Base-by-base conservation (phyloP, 805 yeast species). In the Metschnikowia santaceciliae region DNA sequence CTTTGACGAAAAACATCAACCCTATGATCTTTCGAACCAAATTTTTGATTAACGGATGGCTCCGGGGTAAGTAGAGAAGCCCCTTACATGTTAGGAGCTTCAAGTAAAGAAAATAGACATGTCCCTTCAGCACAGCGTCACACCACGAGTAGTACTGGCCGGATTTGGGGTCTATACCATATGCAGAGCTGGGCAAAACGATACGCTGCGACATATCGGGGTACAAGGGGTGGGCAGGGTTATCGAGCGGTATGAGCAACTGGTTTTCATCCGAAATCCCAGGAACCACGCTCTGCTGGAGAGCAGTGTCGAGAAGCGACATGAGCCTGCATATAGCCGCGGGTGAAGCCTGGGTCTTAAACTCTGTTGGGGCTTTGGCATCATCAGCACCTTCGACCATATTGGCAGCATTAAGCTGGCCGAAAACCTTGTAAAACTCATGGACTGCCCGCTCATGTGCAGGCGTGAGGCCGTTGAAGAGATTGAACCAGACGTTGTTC, bases 61-160 rank as follows among this genome's bases (percentile, higher is more conserved):
- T 46, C 3, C 60, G 48, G 10, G 61, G 63, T 20, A 63, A 38
- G 30, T 53, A 50, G 13, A 64, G 48, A n/a, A 65, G 54, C 4
- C 64, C 67, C 2, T 47, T 58, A 6, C 61, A 52, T 20, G 66
- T 63, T 30, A 65, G 56, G 20, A 65, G 45, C 47, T 62, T 57
- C 48, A 64, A 50, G 52, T 62, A 64, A 13, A 65, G 52, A 26
- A 56, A 54, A 38, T 59, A 54, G 10, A 59, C 58, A 11, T 63
- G 61, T 52, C 62, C 56, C 47, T 53, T 58, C 42, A 62, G 62
- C 47, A 59, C 58, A 17, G 61, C 55, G 42, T 65, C 69, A 32
- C 58, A 62, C 62, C 65, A 62, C 38, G 68, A 63, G 51, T 59
- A 61, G 49, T 49, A 53, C 6, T 23, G 42, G n/a, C 46, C 48